A percentile compares a stretch with the other conserved stretches of the same genome.
These are phyloP conservation scores for Casuarina cunninghamiana DNA, from an alignment of 306 rosid genomes.

Conservation along the genomic window DNA sequence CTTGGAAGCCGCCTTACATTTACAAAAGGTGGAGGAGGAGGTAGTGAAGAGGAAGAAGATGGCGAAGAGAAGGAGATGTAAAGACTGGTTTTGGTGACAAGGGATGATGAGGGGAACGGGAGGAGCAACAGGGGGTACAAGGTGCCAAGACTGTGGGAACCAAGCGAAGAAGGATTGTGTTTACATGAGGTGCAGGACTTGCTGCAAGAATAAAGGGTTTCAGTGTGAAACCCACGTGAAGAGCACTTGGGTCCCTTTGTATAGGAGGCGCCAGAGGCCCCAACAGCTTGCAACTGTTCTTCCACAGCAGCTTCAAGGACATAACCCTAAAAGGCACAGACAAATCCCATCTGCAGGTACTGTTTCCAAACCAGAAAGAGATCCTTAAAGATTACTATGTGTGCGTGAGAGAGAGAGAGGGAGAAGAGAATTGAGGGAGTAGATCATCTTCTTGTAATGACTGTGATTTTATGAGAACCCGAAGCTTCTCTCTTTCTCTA, in stretches of 20 bases:
- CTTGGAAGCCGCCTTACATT: background rate
- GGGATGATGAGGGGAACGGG: slow-evolving; percentile 10
- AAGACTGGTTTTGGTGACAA: slow-evolving; percentile 28
- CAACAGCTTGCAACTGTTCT: slow-evolving; percentile 10
- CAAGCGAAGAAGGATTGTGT: slow-evolving; percentile 68
- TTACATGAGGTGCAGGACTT: slow-evolving; percentile 64
- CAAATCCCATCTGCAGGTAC: slow-evolving; percentile 31
- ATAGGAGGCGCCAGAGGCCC: slow-evolving; percentile 41
- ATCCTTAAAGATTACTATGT: background rate
- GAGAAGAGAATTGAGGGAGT: background rate
- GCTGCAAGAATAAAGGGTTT: slow-evolving; percentile 68
- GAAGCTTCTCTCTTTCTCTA: slow-evolving; percentile 6
- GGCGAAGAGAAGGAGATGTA: background rate
- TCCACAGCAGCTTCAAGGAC: slow-evolving; percentile 29
- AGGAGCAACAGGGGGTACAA: slow-evolving; percentile 25
- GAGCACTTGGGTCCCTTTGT: slow-evolving; percentile 70
- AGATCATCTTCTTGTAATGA: background rate
- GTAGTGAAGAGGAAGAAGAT: background rate
- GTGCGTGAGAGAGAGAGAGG: background rate
- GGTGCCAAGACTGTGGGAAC: slow-evolving; percentile 78
- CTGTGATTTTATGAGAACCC: slow-evolving; percentile 19
- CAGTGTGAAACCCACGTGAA: slow-evolving; percentile 62
- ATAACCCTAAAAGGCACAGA: slow-evolving; percentile 33
- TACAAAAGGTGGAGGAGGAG: slow-evolving; percentile 7
- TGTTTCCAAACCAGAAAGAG: background rate